phyloP scores from a whole-genome alignment of 2,329 filamentous ascomycete genomes.

The Fusarium neocosmosporiellum region DNA sequence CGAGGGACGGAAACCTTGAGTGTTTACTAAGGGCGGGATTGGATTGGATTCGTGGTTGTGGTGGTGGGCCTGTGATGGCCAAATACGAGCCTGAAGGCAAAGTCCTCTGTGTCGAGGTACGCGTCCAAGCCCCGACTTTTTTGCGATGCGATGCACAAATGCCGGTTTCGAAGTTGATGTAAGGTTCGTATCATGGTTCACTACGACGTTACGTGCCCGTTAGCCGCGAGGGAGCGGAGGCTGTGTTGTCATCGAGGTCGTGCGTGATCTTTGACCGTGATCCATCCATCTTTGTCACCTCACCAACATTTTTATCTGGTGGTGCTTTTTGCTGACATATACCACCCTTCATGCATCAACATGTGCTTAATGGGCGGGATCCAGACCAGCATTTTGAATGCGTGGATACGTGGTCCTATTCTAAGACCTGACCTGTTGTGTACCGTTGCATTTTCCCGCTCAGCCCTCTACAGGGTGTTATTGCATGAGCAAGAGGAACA shows the following conservation, averaged over 20 bases:
- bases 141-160: slow-evolving; percentile 10
- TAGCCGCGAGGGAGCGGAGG: slow-evolving; percentile 1
- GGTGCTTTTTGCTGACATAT: slow-evolving; percentile 2
- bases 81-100: slow-evolving; percentile 33
- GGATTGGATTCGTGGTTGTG: slow-evolving; percentile 26
- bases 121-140: slow-evolving; percentile 21
- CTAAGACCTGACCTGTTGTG: not conserved
- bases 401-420: slow-evolving; percentile 9
- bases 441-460: slow-evolving; percentile 9
- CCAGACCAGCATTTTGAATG: not conserved
- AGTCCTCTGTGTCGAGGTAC: slow-evolving; percentile 17
- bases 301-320: not conserved
- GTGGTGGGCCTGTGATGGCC: slow-evolving; percentile 21
- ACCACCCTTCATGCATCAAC: not conserved
- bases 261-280: not conserved
- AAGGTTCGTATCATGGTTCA: not conserved
- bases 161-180: slow-evolving; percentile 6
- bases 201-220: slow-evolving; percentile 3
- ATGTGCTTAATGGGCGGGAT: slow-evolving; percentile 3
- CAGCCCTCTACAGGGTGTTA: slow-evolving; percentile 3
- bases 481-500: slow-evolving; percentile 3
- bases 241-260: slow-evolving; percentile 3
- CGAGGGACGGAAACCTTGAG: slow-evolving; percentile 29
- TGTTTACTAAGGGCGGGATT: slow-evolving; percentile 32
- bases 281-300: not conserved